Conservation (phyloP, 495 filamentous ascomycete species). For the Articulospora tetracladia region DNA sequence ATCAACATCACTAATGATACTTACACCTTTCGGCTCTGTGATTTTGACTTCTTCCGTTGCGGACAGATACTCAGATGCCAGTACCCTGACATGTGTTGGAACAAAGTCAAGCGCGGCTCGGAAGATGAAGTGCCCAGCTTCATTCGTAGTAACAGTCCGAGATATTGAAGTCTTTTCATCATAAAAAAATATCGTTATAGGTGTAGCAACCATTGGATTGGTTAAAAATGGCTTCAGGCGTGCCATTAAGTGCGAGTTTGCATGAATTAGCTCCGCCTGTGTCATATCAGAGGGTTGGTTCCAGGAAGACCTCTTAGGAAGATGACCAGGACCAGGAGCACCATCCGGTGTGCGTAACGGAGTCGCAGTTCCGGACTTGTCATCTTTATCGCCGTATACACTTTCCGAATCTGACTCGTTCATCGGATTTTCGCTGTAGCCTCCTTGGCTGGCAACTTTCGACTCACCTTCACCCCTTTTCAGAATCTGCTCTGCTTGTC, state of each 20-base stretch:
- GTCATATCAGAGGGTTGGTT: conserved; percentile 55
- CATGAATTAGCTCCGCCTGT: conserved; percentile 67
- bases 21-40: conserved; percentile 77
- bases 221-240: conserved; percentile 85
- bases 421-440: conserved; percentile 46
- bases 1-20: conserved; percentile 95
- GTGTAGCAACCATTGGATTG: conserved; percentile 64
- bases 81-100: conserved; percentile 80
- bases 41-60: conserved; percentile 69
- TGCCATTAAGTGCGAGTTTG: conserved; percentile 83
- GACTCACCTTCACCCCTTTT: conserved; percentile 65
- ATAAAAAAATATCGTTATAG: conserved; percentile 92
- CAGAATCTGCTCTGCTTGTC: conserved; percentile 71
- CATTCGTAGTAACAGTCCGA: conserved; percentile 73
- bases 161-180: conserved; percentile 75
- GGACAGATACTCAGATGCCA: conserved; percentile 84
- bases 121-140: conserved; percentile 79
- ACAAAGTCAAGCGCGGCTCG: conserved; percentile 81
- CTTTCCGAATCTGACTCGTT: conserved; percentile 30
- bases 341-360: conserved; percentile 26
- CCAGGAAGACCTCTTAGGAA: conserved; percentile 42
- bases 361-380: conserved; percentile 18
- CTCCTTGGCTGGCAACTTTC: conserved; percentile 63
- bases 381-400: conserved; percentile 18
- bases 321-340: conserved; percentile 27